A percentile compares a stretch with the other conserved stretches of the same genome.
Conservation (phyloP, 805 yeast genomes). For the Lipomyces starkeyi region DNA sequence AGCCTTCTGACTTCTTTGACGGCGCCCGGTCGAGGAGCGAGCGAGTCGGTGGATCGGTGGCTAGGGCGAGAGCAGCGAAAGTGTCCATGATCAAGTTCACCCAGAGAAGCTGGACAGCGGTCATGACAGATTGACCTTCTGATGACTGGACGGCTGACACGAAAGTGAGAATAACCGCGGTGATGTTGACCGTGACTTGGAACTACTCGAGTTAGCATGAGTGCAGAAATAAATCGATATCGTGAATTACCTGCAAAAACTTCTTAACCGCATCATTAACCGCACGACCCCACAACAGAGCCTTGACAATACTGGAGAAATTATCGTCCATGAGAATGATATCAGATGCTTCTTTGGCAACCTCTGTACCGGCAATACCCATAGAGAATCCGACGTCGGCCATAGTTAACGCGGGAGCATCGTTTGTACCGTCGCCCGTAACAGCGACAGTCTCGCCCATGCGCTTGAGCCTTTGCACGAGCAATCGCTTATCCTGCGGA, state of each 20-base stretch:
- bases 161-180: conserved; percentile 94
- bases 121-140: conserved; percentile 82
- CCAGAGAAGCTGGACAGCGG: conserved; percentile 98
- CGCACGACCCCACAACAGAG: conserved; percentile 98
- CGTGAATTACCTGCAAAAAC: conserved; percentile 66
- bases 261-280: conserved; percentile 93
- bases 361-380: conserved; percentile 99
- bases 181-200: conserved; percentile 93
- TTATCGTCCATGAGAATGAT: conserved; percentile 93
- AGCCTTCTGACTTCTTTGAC: conserved; percentile 75
- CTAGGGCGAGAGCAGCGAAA: conserved; percentile 94
- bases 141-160: conserved; percentile 87
- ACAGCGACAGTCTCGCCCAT: conserved; percentile 96
- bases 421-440: conserved; percentile 99
- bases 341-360: conserved; percentile 96
- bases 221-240: background rate
- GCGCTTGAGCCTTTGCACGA: conserved; percentile 78
- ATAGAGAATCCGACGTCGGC: conserved; percentile 99
- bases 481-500: conserved; percentile 90
- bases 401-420: conserved; percentile 94
- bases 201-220: conserved; percentile 48
- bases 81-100: conserved; percentile 98
- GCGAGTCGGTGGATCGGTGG: conserved; percentile 95
- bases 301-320: conserved; percentile 91
- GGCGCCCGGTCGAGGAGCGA: conserved; percentile 80